Base-by-base conservation (phyloP, 306 rosid genomes). In the Vicia villosa region DNA sequence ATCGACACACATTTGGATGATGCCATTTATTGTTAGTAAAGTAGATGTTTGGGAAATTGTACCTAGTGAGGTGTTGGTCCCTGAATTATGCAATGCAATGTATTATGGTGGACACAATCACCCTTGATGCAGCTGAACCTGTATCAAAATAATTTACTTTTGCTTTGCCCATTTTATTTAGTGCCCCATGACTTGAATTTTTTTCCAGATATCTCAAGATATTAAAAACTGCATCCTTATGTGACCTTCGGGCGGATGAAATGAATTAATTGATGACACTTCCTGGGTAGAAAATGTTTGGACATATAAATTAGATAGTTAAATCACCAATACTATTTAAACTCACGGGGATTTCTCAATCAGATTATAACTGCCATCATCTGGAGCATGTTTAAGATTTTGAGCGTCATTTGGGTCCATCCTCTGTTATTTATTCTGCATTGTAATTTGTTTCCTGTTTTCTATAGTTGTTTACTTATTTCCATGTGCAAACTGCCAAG, bases 401-500 rank as follows among this genome's bases (percentile, higher is more conserved):
- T 9, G 64, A 40, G 20, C 36, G 47, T 59, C 54, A 14, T 65
- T 49, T 37, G 63, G 36, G 15, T 34, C 63, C 68, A 22, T 68
- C 58, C 47, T 38, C 24, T 28, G 14, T 69, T 24, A 16, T 6
- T 10, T 26, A 63, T 69, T 57, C 38, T 47, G 37, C 40, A 15
- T 57, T 47, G 16, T 65, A 43, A 70, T 75, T 15, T 66, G 32
- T 75, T 70, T 71, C 36, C n/a, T 3, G 26, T n/a, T 72, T 4
- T 20, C 40, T 17, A n/a, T 34, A 8, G 60, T 30, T 46, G 64
- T 41, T 47, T 63, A 6, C 12, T 42, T 40, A 63, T 38, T 63
- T 69, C 28, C 54, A 15, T 21, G 49, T 26, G 52, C 47, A 46
- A 68, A 68, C 50, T 26, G 52, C 40, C 37, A 73, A 74, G 17